Evolutionary conservation across 768 basidiomycete genomes (phyloP), one percentile per base, ranked within the genome.

Genomic region (Tulasnella calospora): DNA sequence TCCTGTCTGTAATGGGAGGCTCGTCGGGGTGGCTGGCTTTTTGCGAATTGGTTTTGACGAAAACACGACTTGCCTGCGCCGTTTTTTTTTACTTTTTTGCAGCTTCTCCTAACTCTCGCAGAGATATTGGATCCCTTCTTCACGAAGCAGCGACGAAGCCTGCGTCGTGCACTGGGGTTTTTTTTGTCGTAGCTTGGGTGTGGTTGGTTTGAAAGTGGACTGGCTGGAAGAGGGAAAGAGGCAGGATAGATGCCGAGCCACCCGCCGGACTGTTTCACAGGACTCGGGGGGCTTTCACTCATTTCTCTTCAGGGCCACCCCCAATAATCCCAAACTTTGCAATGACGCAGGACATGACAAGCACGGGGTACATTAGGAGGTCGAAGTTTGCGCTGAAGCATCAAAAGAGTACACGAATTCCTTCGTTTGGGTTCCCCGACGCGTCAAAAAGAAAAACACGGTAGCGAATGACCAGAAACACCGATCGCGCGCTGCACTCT

Each of bases 121-220:
- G 55, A 57, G 40, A 71, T 72, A 5, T 5, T 15, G 35, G 9
- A 3, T 35, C 36, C 44, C 33, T 44, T 35, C 2, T 38, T 4
- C 36, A 23, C 71, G 9, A 27, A 71, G 38, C 38, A 46, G 71
- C 71, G 71, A 40, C 61, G 61, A 67, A 67, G 27, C 61, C 61
- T 30, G 61, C 44, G 71, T 72, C 71, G 71, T 40, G 71, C 71
- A 27, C 38, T 72, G 7, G 70, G n/a, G 23, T 23, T 9, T 15
- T 67, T 27, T 40, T 46, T 38, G 41, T 27, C n/a, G n/a, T n/a
- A n/a, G n/a, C n/a, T 38, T 21, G 8, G 71, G 71, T 44, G 71
- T 35, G 71, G 35, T 36, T 71, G 35, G 71, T 71, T 71, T 71
- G 71, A 27, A 38, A 71, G 71, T 38, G 71, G 71, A 71, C 71